Percentiles rank a stretch among this genome's conserved stretches.
These are phyloP conservation scores for Penicillium sp. DNA, from an alignment of 2,329 filamentous ascomycete species.

Conservation along the genomic window DNA sequence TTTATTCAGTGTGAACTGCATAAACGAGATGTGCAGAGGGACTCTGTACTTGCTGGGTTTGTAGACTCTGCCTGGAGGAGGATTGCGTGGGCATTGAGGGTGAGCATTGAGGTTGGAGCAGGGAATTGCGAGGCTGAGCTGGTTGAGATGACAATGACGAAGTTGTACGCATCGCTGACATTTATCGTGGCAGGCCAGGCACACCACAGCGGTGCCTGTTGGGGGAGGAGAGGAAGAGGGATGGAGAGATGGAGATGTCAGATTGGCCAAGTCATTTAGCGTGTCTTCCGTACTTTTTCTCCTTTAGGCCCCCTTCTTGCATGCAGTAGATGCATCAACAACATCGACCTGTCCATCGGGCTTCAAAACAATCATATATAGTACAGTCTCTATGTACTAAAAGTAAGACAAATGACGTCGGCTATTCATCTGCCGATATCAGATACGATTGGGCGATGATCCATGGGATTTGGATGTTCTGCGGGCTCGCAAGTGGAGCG, in stretches of 20 bases:
- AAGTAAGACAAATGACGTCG: not conserved
- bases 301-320: too few relatives aligned
- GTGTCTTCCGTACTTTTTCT: too few relatives aligned
- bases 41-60: not conserved
- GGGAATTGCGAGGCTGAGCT: not conserved
- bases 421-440: not conserved
- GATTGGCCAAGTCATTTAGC: not conserved
- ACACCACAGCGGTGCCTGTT: too few relatives aligned
- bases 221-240: too few relatives aligned
- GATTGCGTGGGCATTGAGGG: not conserved
- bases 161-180: not conserved
- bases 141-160: slow-evolving; percentile 3
- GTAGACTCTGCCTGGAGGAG: too few relatives aligned
- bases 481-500: too few relatives aligned
- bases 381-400: not conserved
- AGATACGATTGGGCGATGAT: too few relatives aligned
- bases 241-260: not conserved
- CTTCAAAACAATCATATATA: too few relatives aligned
- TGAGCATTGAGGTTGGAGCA: not conserved
- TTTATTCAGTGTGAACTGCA: slow-evolving; percentile 1
- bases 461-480: too few relatives aligned
- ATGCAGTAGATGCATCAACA: not conserved
- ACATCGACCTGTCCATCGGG: too few relatives aligned
- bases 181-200: slow-evolving; percentile 12
- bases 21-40: not conserved